Evolutionary conservation across 2,329 filamentous ascomycete genomes (phyloP).

Genomic region (Chaetomiaceae sp.): DNA sequence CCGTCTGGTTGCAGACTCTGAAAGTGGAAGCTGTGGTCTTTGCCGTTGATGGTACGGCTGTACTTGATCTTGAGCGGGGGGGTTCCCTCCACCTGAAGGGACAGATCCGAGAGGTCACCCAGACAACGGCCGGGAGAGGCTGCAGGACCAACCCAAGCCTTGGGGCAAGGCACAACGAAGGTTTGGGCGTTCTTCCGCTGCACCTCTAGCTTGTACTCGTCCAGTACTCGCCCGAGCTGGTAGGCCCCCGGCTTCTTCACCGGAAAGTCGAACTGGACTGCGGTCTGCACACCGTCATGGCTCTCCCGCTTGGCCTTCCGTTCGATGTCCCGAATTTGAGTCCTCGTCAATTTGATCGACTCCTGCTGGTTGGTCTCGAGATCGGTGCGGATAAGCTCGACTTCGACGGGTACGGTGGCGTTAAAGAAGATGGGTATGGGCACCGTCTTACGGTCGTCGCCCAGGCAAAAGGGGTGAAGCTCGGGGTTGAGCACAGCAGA

Average conservation of each 20-base stretch:
- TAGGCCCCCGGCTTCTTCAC: conserved; percentile 88
- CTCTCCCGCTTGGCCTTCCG: conserved; percentile 63
- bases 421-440: conserved; percentile 87
- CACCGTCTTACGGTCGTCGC: conserved; percentile 54
- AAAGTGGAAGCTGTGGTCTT: conserved; percentile 79
- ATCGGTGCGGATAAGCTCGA: conserved; percentile 85
- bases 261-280: conserved; percentile 65
- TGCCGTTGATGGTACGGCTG: conserved; percentile 78
- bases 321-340: conserved; percentile 70
- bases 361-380: conserved; percentile 77
- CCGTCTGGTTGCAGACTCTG: conserved; percentile 92
- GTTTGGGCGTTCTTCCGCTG: conserved; percentile 71
- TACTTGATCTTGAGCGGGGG: conserved; percentile 92
- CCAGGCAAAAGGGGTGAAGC: conserved; percentile 74
- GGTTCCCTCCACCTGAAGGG: conserved; percentile 78
- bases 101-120: conserved; percentile 81
- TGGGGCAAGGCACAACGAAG: conserved; percentile 80
- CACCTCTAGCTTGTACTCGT: conserved; percentile 91
- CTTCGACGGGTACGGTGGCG: conserved; percentile 79
- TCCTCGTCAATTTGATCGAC: conserved; percentile 67
- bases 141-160: conserved; percentile 64
- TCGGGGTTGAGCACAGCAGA: conserved; percentile 86
- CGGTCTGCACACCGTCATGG: conserved; percentile 54
- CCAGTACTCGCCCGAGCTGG: conserved; percentile 75
- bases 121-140: conserved; percentile 67